Base-by-base conservation (phyloP, 208 protist species). In the Crithidia brevicula region DNA sequence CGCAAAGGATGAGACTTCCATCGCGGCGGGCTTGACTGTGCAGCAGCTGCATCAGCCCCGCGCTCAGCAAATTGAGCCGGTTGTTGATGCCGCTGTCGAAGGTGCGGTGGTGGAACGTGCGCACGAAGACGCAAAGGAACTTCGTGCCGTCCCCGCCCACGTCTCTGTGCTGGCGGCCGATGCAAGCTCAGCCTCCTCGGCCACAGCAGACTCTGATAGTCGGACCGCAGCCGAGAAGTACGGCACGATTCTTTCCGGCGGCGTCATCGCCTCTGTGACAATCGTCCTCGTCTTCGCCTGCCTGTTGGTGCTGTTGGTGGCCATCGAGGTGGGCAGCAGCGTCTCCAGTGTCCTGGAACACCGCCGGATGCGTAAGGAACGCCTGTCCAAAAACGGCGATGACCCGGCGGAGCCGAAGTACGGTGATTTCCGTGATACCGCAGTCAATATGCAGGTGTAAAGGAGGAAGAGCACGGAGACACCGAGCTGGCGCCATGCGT, bases 201-300 rank as follows among this genome's bases (percentile, higher is more conserved):
- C 11, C 36, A 18, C 20, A n/a, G 31, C 13, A 7, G 36, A 40
- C 36, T 40, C 54, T 18, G 40, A 16, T 8, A n/a, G n/a, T 36
- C 20, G 0, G 18, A 25, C 45, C 33, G 11, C 50, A 7, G n/a
- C 18, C 11, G 64, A 53, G 60, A 40, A 69, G 31, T 36, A 45
- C 49, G 74, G 65, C 13, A 30, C 52, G 2, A 67, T 81, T 45
- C 40, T 85, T 38, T 65, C 69, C 22, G 58, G 62, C 38, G 64
- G 67, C 30, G 74, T 72, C 25, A 72, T 81, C 42, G 71, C 67
- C n/a, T 74, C 64, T 23, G 34, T 70, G 13, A 70, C 70, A 6
- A 43, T 81, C 0, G 66, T 67, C 4, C 43, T 81, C 22, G 38
- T 66, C 31, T 78, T 81, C 52, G 63, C 74, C 3, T 53, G 60